These are phyloP conservation scores for Spongispora temasekensis DNA, from an alignment of 1,284 basidiomycete species.

Conservation along the genomic window DNA sequence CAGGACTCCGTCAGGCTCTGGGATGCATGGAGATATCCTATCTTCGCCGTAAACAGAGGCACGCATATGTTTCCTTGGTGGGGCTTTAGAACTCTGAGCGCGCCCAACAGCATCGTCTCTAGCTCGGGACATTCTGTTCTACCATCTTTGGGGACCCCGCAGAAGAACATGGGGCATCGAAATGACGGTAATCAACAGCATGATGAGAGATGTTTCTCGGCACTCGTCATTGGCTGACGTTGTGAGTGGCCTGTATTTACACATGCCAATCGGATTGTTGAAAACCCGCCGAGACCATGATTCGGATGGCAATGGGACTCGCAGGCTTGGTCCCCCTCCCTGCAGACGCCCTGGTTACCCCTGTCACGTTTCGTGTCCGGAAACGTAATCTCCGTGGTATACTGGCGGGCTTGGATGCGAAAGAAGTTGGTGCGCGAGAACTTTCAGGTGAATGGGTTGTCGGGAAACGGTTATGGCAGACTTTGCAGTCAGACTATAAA, in stretches of 20 bases:
- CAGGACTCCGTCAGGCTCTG: conserved; percentile 57
- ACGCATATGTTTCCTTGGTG: conserved; percentile 15
- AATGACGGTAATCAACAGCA: conserved; percentile 80
- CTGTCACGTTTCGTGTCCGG: conserved; percentile 88
- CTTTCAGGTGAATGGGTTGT: conserved; percentile 97
- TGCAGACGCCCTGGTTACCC: conserved; percentile 92
- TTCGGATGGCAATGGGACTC: conserved; percentile 82
- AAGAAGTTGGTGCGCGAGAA: conserved; percentile 74
- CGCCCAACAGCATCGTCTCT: conserved; percentile 60
- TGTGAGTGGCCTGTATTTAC: conserved; percentile 42
- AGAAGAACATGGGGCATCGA: conserved; percentile 88
- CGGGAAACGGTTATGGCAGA: conserved; percentile 87
- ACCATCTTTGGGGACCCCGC: conserved; percentile 80
- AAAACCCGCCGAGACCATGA: conserved; percentile 50
- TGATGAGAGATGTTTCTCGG: conserved; percentile 84
- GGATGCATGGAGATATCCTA: conserved; percentile 70
- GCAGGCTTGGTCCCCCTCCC: conserved; percentile 86
- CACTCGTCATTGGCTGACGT: conserved; percentile 89
- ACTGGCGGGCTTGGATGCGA: conserved; percentile 72
- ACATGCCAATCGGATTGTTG: conserved; percentile 7
- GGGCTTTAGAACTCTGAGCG: neutral
- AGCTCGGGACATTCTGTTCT: conserved; percentile 65
- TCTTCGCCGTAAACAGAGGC: conserved; percentile 70
- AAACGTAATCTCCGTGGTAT: conserved; percentile 75
- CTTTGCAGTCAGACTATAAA: conserved; percentile 85